A percentile compares a stretch with the other conserved stretches of the same genome.
These are phyloP conservation scores for Scutellaria galericulata DNA, from an alignment of 257 asterid species.

Conservation along the genomic window DNA sequence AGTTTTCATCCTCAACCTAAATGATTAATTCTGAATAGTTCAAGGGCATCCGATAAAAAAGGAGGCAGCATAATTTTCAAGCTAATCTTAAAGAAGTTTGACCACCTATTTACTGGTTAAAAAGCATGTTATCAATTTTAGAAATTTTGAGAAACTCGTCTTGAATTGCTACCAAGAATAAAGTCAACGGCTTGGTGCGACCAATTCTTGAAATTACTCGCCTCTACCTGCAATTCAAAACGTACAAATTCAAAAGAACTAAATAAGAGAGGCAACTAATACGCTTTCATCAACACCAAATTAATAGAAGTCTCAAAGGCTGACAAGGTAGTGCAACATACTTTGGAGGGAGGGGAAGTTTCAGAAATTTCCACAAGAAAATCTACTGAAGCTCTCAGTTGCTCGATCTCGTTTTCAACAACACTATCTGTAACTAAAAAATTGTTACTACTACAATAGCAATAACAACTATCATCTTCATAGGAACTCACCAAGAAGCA, in stretches of 20 bases:
- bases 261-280: slow-evolving; percentile 13
- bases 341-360: slow-evolving; percentile 52
- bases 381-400: slow-evolving; percentile 80
- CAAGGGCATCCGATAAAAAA: neutral
- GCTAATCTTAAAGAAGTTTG: slow-evolving; percentile 20
- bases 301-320: slow-evolving; percentile 22
- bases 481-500: slow-evolving; percentile 26
- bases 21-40: neutral
- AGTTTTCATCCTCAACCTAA: slow-evolving; percentile 7
- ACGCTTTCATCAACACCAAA: slow-evolving; percentile 24
- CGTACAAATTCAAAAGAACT: slow-evolving; percentile 22
- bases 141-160: slow-evolving; percentile 13
- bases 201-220: slow-evolving; percentile 66
- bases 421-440: slow-evolving; percentile 48
- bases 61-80: neutral
- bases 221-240: slow-evolving; percentile 57
- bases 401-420: slow-evolving; percentile 61
- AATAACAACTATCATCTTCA: slow-evolving; percentile 14
- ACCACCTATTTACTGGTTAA: slow-evolving; percentile 18
- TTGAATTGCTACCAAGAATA: slow-evolving; percentile 66
- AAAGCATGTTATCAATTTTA: neutral
- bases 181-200: slow-evolving; percentile 94
- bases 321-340: slow-evolving; percentile 46
- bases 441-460: neutral
- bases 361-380: slow-evolving; percentile 93